phyloP scores from a whole-genome alignment of 305 asterid species.

The Rubia peregrina region DNA sequence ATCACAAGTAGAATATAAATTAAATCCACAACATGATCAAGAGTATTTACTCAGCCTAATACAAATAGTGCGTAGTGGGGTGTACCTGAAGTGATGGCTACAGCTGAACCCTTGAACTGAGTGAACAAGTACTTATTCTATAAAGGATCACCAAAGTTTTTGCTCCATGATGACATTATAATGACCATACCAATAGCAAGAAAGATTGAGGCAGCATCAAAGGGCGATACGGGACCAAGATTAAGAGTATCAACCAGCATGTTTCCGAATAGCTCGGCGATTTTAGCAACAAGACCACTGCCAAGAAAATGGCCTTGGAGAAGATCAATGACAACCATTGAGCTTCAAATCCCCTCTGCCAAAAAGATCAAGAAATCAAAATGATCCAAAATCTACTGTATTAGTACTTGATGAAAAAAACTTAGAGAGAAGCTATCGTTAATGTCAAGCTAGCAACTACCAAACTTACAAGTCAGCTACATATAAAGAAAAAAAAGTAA shows the following conservation, averaged over 20 bases:
- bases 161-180: too few species aligned
- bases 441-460: too few species aligned
- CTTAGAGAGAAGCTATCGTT: too few species aligned
- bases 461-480: too few species aligned
- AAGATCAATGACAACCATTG: slow-evolving; percentile 96
- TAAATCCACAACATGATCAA: too few species aligned
- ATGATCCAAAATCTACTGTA: too few species aligned
- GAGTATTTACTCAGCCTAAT: too few species aligned
- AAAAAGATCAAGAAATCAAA: slow-evolving; percentile 1
- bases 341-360: slow-evolving; percentile 84
- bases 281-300: slow-evolving; percentile 86
- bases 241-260: slow-evolving; percentile 69
- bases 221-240: slow-evolving; percentile 93
- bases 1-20: too few species aligned
- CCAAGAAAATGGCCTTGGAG: slow-evolving; percentile 97
- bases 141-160: slow-evolving; percentile 61
- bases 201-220: neutral
- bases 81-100: slow-evolving; percentile 94
- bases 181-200: too few species aligned
- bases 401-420: too few species aligned
- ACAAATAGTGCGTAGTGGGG: slow-evolving; percentile 2
- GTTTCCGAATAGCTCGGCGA: slow-evolving; percentile 87
- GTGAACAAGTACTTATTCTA: slow-evolving; percentile 87
- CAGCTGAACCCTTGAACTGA: slow-evolving; percentile 86
- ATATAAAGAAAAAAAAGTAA: too few species aligned